Evolutionary conservation across 768 basidiomycete genomes (phyloP).

Genomic region (Wakefieldia striispora): DNA sequence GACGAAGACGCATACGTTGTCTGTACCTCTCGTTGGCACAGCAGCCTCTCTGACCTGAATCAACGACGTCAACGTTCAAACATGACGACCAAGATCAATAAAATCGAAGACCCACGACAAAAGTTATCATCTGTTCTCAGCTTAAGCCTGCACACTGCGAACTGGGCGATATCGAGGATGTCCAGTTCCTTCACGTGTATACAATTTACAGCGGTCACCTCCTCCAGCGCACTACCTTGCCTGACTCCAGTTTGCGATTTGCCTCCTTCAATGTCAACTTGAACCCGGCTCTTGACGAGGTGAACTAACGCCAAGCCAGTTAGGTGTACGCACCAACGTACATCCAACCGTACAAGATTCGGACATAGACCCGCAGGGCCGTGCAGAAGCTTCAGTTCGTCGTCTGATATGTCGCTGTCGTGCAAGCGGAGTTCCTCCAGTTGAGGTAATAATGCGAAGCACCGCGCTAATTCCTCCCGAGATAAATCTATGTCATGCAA

Average conservation of each 20-base stretch:
- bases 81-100: neutral
- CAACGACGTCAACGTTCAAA: neutral
- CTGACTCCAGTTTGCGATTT: slow-evolving; percentile 3
- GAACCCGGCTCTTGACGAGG: slow-evolving; percentile 43
- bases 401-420: slow-evolving; percentile 55
- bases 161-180: slow-evolving; percentile 47
- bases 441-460: slow-evolving; percentile 36
- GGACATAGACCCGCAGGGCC: slow-evolving; percentile 46
- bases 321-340: slow-evolving; percentile 60
- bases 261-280: neutral
- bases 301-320: slow-evolving; percentile 49
- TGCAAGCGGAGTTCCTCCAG: slow-evolving; percentile 53
- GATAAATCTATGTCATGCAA: slow-evolving; percentile 48
- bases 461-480: slow-evolving; percentile 35
- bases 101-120: slow-evolving; percentile 45
- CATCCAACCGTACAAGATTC: slow-evolving; percentile 45
- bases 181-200: slow-evolving; percentile 54
- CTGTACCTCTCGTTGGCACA: slow-evolving; percentile 58
- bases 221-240: slow-evolving; percentile 34
- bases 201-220: slow-evolving; percentile 56
- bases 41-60: slow-evolving; percentile 44
- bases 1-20: slow-evolving; percentile 44
- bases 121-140: slow-evolving; percentile 43
- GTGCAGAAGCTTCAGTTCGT: slow-evolving; percentile 37
- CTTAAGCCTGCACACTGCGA: slow-evolving; percentile 47